These are phyloP conservation scores for Sherardia arvensis DNA, from an alignment of 257 asterid species.

Conservation along the genomic window DNA sequence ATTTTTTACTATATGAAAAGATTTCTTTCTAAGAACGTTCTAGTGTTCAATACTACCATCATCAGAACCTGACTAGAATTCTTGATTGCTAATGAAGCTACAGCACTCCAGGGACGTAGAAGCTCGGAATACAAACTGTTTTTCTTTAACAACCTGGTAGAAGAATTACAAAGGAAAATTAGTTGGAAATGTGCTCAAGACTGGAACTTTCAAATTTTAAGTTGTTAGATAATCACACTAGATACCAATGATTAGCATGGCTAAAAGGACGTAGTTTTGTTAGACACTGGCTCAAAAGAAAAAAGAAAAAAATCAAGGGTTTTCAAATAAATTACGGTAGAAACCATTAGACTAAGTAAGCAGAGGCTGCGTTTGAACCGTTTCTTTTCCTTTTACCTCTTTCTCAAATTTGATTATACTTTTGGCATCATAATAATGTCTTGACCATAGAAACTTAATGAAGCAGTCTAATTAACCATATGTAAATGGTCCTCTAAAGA, in stretches of 20 bases:
- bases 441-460: too few species aligned
- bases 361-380: not conserved
- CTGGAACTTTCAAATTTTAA: not conserved
- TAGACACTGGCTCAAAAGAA: not conserved
- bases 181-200: not conserved
- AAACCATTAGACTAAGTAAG: not conserved
- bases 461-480: too few species aligned
- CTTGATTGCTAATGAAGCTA: constrained; percentile 79
- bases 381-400: not conserved
- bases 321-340: not conserved
- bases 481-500: constrained; percentile 97
- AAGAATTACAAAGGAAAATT: constrained; percentile 5
- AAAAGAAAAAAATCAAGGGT: not conserved
- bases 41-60: constrained; percentile 92
- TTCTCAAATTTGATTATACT: not conserved
- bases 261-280: too few species aligned
- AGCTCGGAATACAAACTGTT: constrained; percentile 78
- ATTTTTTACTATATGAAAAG: constrained; percentile 71
- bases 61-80: constrained; percentile 90
- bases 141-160: constrained; percentile 86
- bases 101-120: constrained; percentile 80
- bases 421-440: not conserved
- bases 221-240: not conserved
- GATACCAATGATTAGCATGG: not conserved
- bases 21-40: constrained; percentile 71